These are phyloP conservation scores for Pestalotiopsis sp. DNA, from an alignment of 2,329 filamentous ascomycete species.

Conservation along the genomic window DNA sequence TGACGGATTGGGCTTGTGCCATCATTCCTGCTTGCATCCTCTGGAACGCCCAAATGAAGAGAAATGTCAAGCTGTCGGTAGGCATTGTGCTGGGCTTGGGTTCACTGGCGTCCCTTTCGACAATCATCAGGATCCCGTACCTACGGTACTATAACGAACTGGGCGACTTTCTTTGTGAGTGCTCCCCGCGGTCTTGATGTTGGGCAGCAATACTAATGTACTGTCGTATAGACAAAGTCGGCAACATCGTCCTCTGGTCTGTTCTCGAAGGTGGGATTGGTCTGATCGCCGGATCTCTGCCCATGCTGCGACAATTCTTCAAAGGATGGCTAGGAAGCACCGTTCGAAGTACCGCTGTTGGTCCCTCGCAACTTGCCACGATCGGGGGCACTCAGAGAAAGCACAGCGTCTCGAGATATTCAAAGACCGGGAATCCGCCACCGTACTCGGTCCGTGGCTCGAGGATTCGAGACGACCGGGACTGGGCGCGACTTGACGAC, in stretches of 20 bases:
- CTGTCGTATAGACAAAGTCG: conserved; percentile 7
- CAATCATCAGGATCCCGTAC: conserved; percentile 14
- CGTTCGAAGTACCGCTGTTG: not conserved
- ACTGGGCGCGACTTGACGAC: conserved; percentile 4
- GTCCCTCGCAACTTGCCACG: not conserved
- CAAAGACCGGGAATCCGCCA: not conserved
- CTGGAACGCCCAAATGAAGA: conserved; percentile 16
- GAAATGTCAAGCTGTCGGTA: conserved; percentile 13
- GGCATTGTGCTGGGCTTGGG: conserved; percentile 12
- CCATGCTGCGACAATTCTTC: conserved; percentile 13
- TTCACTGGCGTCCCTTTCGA: conserved; percentile 13
- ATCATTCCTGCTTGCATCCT: conserved; percentile 14
- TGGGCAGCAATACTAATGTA: not conserved
- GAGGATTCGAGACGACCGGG: not conserved
- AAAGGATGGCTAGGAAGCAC: conserved; percentile 5
- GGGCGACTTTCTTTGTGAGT: conserved; percentile 15
- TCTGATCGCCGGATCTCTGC: conserved; percentile 18
- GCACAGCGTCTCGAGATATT: not conserved
- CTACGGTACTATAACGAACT: conserved; percentile 8
- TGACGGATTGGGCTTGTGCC: conserved; percentile 16
- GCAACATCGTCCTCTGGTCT: conserved; percentile 25
- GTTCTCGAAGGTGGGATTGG: conserved; percentile 25
- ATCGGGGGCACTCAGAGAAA: conserved; percentile 1
- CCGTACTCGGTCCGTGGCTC: not conserved
- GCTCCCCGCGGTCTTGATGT: no score